Evolutionary conservation across 805 yeast species (phyloP).

Genomic region (Yarrowia alimentaria): DNA sequence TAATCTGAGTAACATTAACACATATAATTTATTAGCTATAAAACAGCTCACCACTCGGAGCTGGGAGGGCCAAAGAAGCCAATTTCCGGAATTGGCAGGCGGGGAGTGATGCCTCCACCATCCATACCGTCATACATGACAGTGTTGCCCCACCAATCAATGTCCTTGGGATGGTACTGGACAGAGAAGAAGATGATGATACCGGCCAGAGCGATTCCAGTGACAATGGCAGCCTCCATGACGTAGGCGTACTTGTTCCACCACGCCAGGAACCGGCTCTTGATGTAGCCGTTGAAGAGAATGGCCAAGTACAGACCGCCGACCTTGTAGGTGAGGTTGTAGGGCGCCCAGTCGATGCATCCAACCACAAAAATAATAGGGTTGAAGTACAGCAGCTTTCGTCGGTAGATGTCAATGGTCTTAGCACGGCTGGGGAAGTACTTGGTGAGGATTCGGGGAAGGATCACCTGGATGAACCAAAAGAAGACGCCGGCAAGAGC

Average conservation of each 20-base stretch:
- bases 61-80: no score
- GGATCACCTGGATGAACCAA: background rate
- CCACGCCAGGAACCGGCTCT: slow-evolving; percentile 46
- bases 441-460: slow-evolving; percentile 30
- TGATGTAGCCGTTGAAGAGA: slow-evolving; percentile 47
- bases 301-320: slow-evolving; percentile 45
- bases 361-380: slow-evolving; percentile 49
- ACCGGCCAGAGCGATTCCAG: slow-evolving; percentile 52
- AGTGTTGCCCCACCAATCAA: slow-evolving; percentile 54
- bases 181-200: slow-evolving; percentile 47
- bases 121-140: no score
- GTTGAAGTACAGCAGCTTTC: no score
- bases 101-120: no score
- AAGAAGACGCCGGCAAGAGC: slow-evolving; percentile 32
- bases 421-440: background rate
- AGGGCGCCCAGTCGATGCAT: slow-evolving; percentile 43
- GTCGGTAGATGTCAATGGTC: no score
- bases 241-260: slow-evolving; percentile 55
- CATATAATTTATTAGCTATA: no score
- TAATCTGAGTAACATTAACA: no score
- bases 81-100: no score
- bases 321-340: slow-evolving; percentile 45
- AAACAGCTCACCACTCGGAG: no score
- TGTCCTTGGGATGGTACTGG: slow-evolving; percentile 38
- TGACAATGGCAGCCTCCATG: slow-evolving; percentile 48